Base-by-base conservation (phyloP, 257 asterid genomes). In the Phtheirospermum japonicum region DNA sequence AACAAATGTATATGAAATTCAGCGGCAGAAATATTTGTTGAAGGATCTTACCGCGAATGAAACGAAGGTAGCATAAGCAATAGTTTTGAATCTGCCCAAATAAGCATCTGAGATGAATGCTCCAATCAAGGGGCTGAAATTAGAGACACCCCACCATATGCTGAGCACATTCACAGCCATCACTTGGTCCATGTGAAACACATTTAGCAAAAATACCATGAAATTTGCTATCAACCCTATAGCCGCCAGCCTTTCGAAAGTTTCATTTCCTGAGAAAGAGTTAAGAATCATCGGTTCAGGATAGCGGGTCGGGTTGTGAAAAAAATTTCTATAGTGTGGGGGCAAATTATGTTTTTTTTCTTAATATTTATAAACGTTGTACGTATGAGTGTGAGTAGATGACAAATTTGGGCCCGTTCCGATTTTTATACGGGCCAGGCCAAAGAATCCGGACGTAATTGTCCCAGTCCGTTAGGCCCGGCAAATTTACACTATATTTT, bases 101-200 rank as follows among this genome's bases (percentile, higher is more conserved):
- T 74, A 77, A 14, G 90, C 70, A 56, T 90, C 97, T 0, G 87
- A 82, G 48, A 87, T 45, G 63, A 70, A 90, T 0, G 96, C 96
- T 2, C 97, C 97, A 11, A 77, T 0, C 57, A 90, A 65, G 4
- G 96, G 97, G 0, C 68, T 37, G 51, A 90, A 90, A 55, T 76
- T 90, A 0, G 87, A 64, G 62, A 79, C 13, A 0, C 90, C 92
- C 0, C 76, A 64, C 93, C 93, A 90, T 9, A 85, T 60, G 61
- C 57, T 83, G 0, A 82, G 18, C 42, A 87, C 85, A 48, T 90
- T 90, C 1, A 96, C 74, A 9, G 96, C 87, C 6, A 51, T 1
- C 4, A 90, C 97, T 79, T 85, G 95, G 64, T 90, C 96, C 83
- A 85, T 42, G 67, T 90, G 85, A 63, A 76, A 87, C 64, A 75